These are phyloP conservation scores for Solanum paucissectum DNA, from an alignment of 257 asterid species.

Conservation along the genomic window DNA sequence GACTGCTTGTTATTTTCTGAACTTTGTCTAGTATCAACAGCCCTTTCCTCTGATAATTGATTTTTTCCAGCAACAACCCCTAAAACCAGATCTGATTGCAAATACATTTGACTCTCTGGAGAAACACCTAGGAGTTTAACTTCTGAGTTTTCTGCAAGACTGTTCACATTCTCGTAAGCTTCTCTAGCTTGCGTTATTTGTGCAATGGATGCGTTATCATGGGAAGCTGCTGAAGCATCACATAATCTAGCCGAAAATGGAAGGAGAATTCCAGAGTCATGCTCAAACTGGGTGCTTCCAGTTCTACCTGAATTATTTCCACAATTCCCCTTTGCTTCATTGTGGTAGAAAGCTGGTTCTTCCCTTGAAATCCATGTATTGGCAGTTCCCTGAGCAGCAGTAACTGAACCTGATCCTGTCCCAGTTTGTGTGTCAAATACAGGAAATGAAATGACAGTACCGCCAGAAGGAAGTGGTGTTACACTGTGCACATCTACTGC, in stretches of 20 bases:
- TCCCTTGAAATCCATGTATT: constrained; percentile 12
- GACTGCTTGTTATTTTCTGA: constrained; percentile 29
- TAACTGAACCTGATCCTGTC: constrained; percentile 15
- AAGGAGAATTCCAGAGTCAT: constrained; percentile 23
- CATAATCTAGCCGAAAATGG: constrained; percentile 18
- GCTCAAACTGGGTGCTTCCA: constrained; percentile 25
- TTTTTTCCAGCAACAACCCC: constrained; percentile 26
- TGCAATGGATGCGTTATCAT: constrained; percentile 17
- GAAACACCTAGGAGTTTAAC: constrained; percentile 20
- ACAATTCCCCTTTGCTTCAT: constrained; percentile 19
- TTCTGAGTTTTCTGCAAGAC: constrained; percentile 23
- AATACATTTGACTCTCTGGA: constrained; percentile 19
- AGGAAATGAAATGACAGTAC: constrained; percentile 12
- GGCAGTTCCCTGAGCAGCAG: constrained; percentile 15
- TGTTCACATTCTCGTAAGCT: constrained; percentile 21
- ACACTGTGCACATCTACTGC: constrained; percentile 43
- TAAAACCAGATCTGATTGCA: constrained; percentile 16
- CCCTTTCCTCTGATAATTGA: constrained; percentile 16
- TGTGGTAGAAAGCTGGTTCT: constrained; percentile 21
- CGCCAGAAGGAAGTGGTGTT: constrained; percentile 20
- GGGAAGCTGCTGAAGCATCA: constrained; percentile 19
- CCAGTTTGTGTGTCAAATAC: constrained; percentile 22
- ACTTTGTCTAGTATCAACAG: constrained; percentile 17
- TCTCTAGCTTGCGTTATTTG: constrained; percentile 27
- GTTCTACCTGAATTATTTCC: constrained; percentile 11